Base-by-base conservation (phyloP, 2,329 filamentous ascomycete genomes). In the Nigrograna mackinnonii region DNA sequence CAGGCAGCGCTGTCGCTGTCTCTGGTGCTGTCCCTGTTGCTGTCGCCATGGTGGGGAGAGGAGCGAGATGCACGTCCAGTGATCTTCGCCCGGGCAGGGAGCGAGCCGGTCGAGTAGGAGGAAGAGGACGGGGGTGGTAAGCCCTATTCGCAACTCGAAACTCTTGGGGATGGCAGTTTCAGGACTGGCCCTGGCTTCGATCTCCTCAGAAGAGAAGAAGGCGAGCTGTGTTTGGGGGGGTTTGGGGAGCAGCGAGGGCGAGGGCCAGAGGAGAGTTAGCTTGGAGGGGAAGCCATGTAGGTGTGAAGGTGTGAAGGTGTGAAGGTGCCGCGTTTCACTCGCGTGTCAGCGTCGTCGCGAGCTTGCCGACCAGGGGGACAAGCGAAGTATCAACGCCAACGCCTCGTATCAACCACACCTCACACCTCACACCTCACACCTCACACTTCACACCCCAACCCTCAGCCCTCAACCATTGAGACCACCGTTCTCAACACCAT, bases 101-200 rank as follows among this genome's bases (percentile, higher is more conserved):
- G 46, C 36, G 22, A 40, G 44, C 47, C 48, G 46, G 60, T 50
- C 36, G 14, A 36, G 43, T 42, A 28, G 36, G 40, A 36, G 43
- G 43, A 44, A 51, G 41, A 38, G 37, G 41, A 41, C 39, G 24
- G 37, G 50, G 42, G 44, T 30, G 31, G 35, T 35, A 33, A 51
- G 46, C 45, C 38, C 54, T 50, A 50, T 53, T 55, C 54, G 52
- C 56, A 54, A 56, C 44, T 38, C 47, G 54, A 54, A 53, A 50
- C 47, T 49, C 44, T 43, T 42, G 35, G 37, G 37, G 41, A 41
- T 28, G 32, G 41, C 43, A 43, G 53, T 53, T 54, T 55, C 53
- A 55, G 55, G 45, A 45, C 34, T 9, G 12, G 35, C 35, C 50
- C 52, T 43, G 32, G 54, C 44, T 39, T 28, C 44, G 32, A 45